phyloP scores from a whole-genome alignment of 768 basidiomycete genomes.

The Phaeolepiota aurea region DNA sequence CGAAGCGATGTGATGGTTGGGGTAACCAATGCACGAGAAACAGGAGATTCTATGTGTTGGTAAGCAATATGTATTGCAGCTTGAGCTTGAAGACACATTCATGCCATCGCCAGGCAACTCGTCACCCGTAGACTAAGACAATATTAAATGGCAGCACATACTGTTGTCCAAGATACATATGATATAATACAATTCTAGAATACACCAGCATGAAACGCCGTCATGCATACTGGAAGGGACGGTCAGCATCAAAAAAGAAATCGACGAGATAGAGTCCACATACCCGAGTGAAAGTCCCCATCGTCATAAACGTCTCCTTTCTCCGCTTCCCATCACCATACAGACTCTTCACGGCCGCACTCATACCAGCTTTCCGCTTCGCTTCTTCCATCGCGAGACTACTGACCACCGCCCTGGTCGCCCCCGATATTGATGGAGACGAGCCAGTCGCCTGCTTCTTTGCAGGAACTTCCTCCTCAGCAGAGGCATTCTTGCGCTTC shows the following conservation, averaged over 20 bases:
- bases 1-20: no score
- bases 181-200: no score
- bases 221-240: conserved; percentile 12
- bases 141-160: no score
- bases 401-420: conserved; percentile 58
- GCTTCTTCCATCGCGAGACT: conserved; percentile 76
- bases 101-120: no score
- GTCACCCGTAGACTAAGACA: no score
- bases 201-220: no score
- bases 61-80: no score
- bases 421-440: conserved; percentile 45
- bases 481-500: conserved; percentile 43
- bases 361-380: conserved; percentile 80
- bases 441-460: conserved; percentile 43
- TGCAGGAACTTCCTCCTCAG: conserved; percentile 28
- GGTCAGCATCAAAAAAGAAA: neutral
- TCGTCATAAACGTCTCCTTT: conserved; percentile 89
- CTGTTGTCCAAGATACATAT: no score
- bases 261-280: conserved; percentile 18
- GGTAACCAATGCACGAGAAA: no score
- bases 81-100: no score
- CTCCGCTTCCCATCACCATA: conserved; percentile 55
- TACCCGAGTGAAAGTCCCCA: conserved; percentile 87
- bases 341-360: conserved; percentile 75
- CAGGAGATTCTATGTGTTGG: no score